phyloP scores from a whole-genome alignment of 352 stramenopile genomes.

The Globisporangium echinulatum region DNA sequence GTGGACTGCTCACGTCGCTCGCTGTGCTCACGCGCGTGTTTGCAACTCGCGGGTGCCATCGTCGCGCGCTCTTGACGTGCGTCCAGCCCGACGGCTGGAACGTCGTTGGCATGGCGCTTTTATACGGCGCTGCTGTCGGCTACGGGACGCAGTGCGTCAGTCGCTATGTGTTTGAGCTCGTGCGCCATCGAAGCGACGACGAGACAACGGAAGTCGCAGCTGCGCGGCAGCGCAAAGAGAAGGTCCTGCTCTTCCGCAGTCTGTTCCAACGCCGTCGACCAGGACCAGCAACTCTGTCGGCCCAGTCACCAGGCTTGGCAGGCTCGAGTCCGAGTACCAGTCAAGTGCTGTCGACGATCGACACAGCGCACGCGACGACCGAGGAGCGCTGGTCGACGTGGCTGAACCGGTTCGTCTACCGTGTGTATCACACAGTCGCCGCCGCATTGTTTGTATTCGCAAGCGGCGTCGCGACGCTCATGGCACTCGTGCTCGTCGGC shows the following conservation, averaged over 20 bases:
- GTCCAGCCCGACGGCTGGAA: conserved; percentile 35
- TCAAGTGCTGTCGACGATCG: conserved; percentile 30
- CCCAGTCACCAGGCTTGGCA: background rate
- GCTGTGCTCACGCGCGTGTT: conserved; percentile 46
- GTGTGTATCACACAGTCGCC: conserved; percentile 24
- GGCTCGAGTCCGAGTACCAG: background rate
- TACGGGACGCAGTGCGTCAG: conserved; percentile 27
- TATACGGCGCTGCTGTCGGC: conserved; percentile 51
- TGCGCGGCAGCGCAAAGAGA: conserved; percentile 68
- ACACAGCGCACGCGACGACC: conserved; percentile 43
- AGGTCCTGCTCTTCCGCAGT: conserved; percentile 54
- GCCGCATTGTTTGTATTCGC: conserved; percentile 36
- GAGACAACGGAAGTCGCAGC: conserved; percentile 47
- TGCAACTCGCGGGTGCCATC: conserved; percentile 46
- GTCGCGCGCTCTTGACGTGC: conserved; percentile 56
- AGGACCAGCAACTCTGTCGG: background rate
- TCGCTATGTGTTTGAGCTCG: conserved; percentile 41
- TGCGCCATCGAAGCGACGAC: conserved; percentile 56
- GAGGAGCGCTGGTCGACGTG: conserved; percentile 77
- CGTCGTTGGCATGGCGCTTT: conserved; percentile 38
- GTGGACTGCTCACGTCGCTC: conserved; percentile 32
- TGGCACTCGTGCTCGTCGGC: conserved; percentile 45
- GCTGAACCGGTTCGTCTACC: conserved; percentile 39
- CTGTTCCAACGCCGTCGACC: conserved; percentile 17
- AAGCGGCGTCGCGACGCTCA: conserved; percentile 41